Evolutionary conservation across 148 eudicot species (phyloP).

Genomic region (Vaccinium corymbosum): DNA sequence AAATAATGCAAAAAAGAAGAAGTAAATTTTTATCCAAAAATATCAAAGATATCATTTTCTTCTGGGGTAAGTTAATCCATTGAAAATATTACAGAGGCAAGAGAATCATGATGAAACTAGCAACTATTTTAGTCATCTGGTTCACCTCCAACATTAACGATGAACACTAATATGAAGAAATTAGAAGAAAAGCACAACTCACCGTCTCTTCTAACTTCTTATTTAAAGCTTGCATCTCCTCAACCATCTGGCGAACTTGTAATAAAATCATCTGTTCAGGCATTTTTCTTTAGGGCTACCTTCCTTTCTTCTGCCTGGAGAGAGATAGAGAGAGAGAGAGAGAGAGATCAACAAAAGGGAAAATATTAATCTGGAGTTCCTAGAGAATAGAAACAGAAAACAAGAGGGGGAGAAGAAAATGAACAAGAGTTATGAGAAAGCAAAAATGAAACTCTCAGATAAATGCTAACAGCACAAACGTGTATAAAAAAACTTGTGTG

Average conservation of each 20-base stretch:
- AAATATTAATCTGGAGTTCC: background rate
- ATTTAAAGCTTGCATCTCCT: constrained; percentile 86
- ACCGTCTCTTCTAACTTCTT: constrained; percentile 76
- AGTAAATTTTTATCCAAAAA: background rate
- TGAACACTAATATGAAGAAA: background rate
- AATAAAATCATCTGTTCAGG: constrained; percentile 85
- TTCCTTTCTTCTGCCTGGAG: constrained; percentile 63
- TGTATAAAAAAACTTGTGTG: background rate
- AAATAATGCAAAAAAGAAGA: background rate
- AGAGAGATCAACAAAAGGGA: background rate
- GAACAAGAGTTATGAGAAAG: background rate
- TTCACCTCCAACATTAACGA: background rate
- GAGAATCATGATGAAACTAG: background rate
- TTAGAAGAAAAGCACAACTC: constrained; percentile 27
- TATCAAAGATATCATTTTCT: background rate
- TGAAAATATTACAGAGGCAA: background rate
- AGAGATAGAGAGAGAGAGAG: constrained; percentile 10
- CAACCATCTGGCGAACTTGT: constrained; percentile 87
- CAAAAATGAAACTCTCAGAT: no score
- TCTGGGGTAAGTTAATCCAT: background rate
- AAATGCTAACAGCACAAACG: no score
- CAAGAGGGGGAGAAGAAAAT: background rate
- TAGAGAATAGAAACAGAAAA: background rate
- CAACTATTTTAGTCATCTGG: background rate
- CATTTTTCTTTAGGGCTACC: constrained; percentile 51